Evolutionary conservation across 306 rosid species (phyloP).

Genomic region (Pyrus bretschneideri): DNA sequence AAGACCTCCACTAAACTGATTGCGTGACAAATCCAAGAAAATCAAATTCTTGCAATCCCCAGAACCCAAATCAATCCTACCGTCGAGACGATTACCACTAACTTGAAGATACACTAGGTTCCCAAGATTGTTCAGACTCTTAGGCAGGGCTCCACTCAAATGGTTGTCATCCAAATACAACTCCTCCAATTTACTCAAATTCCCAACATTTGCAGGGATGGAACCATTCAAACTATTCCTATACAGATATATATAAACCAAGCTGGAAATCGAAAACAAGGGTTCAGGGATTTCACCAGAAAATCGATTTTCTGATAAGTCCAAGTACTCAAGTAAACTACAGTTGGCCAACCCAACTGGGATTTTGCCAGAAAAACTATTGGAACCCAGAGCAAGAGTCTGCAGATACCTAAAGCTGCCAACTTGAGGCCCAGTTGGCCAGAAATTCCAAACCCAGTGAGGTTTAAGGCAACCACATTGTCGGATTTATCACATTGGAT

Average conservation of each 20-base stretch:
- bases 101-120: slow-evolving; percentile 29
- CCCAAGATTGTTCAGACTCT: slow-evolving; percentile 37
- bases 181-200: slow-evolving; percentile 24
- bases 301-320: slow-evolving; percentile 35
- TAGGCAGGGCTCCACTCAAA: slow-evolving; percentile 49
- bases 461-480: slow-evolving; percentile 44
- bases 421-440: slow-evolving; percentile 56
- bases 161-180: slow-evolving; percentile 37
- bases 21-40: slow-evolving; percentile 50
- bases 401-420: slow-evolving; percentile 33
- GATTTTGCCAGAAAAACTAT: slow-evolving; percentile 36
- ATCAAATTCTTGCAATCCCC: slow-evolving; percentile 32
- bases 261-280: slow-evolving; percentile 34
- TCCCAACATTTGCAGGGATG: slow-evolving; percentile 50
- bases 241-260: slow-evolving; percentile 27
- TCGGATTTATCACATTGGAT: slow-evolving; percentile 41
- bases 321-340: slow-evolving; percentile 32
- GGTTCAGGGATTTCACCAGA: slow-evolving; percentile 42
- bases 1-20: slow-evolving; percentile 48
- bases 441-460: slow-evolving; percentile 33
- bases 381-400: slow-evolving; percentile 24
- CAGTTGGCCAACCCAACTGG: slow-evolving; percentile 43
- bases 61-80: slow-evolving; percentile 50
- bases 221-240: slow-evolving; percentile 43
- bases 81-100: slow-evolving; percentile 34